phyloP scores from a whole-genome alignment of 805 yeast species.

The Saccharomyces jurei region DNA sequence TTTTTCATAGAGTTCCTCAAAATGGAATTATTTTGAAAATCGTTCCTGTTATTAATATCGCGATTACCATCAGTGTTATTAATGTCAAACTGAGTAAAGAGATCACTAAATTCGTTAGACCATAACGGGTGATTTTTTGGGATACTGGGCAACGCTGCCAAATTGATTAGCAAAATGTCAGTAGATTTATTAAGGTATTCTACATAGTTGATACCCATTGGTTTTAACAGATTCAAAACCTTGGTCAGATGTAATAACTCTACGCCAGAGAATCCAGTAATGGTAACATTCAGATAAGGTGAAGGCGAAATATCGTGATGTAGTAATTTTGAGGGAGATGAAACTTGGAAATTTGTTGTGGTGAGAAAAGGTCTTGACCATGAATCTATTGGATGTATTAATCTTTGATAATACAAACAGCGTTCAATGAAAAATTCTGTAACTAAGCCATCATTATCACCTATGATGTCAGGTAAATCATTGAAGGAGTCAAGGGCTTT shows the following conservation, averaged over 20 bases:
- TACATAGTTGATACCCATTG: conserved; percentile 20
- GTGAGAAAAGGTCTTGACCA: conserved; percentile 54
- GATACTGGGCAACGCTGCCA: conserved; percentile 23
- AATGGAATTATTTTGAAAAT: conserved; percentile 13
- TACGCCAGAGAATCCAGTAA: conserved; percentile 72
- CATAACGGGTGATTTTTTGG: conserved; percentile 21
- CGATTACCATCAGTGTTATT: background rate
- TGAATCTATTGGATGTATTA: conserved; percentile 38
- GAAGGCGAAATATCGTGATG: conserved; percentile 5
- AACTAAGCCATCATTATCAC: conserved; percentile 29
- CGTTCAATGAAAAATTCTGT: conserved; percentile 83
- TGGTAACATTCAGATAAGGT: conserved; percentile 33
- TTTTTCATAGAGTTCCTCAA: conserved; percentile 28
- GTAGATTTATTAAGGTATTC: conserved; percentile 25
- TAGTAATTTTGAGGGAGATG: conserved; percentile 19
- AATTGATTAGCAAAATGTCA: conserved; percentile 25
- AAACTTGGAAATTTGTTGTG: conserved; percentile 20
- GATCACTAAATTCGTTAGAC: conserved; percentile 25
- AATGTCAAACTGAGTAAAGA: conserved; percentile 10
- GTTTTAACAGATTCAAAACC: conserved; percentile 46
- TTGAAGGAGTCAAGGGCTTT: conserved; percentile 9
- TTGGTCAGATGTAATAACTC: conserved; percentile 65
- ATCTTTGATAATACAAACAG: conserved; percentile 47
- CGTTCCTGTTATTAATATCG: conserved; percentile 6
- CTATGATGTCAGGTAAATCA: background rate